Evolutionary conservation across 2,329 filamentous ascomycete species (phyloP), one percentile per base, ranked within the genome.

Genomic region (Dryadomyces quercivorus): DNA sequence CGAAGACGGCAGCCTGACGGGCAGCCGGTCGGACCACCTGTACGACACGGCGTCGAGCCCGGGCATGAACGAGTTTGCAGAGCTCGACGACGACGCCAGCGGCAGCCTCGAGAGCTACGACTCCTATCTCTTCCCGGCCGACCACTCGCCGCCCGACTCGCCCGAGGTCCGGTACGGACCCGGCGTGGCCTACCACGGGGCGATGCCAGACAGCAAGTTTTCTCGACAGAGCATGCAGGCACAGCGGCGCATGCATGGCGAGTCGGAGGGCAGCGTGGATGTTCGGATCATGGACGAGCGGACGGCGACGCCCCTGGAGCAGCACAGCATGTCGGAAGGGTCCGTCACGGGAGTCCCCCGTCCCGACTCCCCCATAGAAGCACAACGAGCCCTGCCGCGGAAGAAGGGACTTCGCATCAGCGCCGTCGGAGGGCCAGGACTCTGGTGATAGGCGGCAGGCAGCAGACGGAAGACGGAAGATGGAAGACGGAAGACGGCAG

Each of bases 401-500:
- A 69, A 66, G 57, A 66, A 66, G 56, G 63, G 64, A 16, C 62
- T 67, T 16, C 60, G 67, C 47, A 62, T 69, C 58, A 69, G 67
- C 46, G 67, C 67, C 2, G 67, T 69, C n/a, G 67, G 67, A 2
- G 48, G 50, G 26, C 58, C 61, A 3, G 58, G 60, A 26, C 10
- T 40, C 10, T 40, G 36, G 36, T 40, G 10, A 8, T 40, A 40
- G 36, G 10, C 36, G 10, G 3, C 36, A n/a, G 36, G 3, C 9
- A 8, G 26, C 4, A 4, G 4, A 31, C 36, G 10, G 36, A 40
- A 3, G 4, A 40, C 36, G n/a, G n/a, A n/a, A n/a, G 36, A 7
- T 40, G 26, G 26, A 31, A 4, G 4, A 31, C 36, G 10, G 36
- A 40, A 3, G 4, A 40, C 36, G n/a, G n/a, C n/a, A n/a, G n/a